These are phyloP conservation scores for Gaeumannomyces tritici DNA, from an alignment of 2,329 filamentous ascomycete species.

Conservation along the genomic window DNA sequence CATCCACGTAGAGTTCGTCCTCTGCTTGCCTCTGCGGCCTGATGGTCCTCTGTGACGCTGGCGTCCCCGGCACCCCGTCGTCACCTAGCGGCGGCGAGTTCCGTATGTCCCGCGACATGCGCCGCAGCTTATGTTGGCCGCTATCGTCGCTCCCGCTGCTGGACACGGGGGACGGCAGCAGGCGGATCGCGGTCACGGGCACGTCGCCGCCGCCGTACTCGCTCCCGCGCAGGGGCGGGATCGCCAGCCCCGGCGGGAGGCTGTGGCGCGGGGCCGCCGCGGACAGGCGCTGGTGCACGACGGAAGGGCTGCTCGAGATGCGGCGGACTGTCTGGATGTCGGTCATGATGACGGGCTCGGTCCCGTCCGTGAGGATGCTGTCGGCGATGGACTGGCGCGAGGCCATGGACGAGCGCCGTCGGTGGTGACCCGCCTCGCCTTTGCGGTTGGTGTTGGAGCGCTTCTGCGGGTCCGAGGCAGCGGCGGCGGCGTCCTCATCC, in stretches of 20 bases:
- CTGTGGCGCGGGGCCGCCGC: background rate
- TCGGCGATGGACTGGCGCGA: slow-evolving; percentile 17
- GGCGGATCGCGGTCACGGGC: background rate
- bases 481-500: background rate
- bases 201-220: background rate
- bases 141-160: background rate
- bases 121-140: background rate
- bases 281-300: background rate
- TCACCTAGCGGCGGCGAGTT: background rate
- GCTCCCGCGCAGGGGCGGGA: background rate
- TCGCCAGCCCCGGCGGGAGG: background rate
- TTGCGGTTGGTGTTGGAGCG: background rate
- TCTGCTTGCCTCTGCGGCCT: background rate
- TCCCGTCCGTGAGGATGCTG: slow-evolving; percentile 22
- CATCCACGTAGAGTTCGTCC: background rate
- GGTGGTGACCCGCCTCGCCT: background rate
- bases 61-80: background rate
- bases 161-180: too few species aligned
- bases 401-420: background rate
- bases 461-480: too few species aligned
- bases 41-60: slow-evolving; percentile 2
- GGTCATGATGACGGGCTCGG: slow-evolving; percentile 18
- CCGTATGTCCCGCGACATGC: background rate
- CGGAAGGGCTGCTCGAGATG: background rate
- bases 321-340: background rate